Percentiles rank a stretch among this genome's conserved stretches.
These are phyloP conservation scores for Sporisorium sorghi DNA, from an alignment of 1,284 basidiomycete genomes.

Conservation along the genomic window DNA sequence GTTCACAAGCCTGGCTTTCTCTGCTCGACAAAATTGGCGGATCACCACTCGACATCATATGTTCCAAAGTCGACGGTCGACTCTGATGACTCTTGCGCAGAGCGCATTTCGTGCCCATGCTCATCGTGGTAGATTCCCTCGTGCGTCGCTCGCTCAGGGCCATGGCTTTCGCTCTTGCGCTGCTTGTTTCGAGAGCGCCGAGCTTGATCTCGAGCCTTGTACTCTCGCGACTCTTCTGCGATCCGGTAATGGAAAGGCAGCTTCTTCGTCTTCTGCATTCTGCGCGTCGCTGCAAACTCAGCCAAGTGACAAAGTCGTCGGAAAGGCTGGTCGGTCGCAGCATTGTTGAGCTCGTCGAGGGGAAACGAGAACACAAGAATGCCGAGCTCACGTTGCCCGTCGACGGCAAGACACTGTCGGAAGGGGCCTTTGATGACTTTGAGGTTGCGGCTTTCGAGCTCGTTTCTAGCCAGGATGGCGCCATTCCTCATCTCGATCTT, in stretches of 20 bases:
- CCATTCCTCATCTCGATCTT: slow-evolving; percentile 7
- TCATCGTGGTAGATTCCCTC: too few relatives aligned
- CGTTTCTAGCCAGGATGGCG: slow-evolving; percentile 4
- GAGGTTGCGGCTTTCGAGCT: not conserved
- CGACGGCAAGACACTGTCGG: not conserved
- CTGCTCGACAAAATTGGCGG: too few relatives aligned
- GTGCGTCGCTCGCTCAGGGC: too few relatives aligned
- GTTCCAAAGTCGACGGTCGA: not conserved
- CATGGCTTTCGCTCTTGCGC: not conserved
- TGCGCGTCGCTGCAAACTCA: not conserved
- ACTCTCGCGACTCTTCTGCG: not conserved
- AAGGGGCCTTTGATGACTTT: not conserved
- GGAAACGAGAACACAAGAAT: not conserved
- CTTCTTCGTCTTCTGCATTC: not conserved
- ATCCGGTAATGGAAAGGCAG: not conserved
- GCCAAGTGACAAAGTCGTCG: slow-evolving; percentile 9
- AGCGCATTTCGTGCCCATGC: not conserved
- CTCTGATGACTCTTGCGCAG: not conserved
- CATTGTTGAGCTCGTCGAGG: not conserved
- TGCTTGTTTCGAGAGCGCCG: not conserved
- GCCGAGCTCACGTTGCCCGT: not conserved
- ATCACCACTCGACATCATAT: too few relatives aligned
- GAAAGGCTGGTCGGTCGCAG: slow-evolving; percentile 4
- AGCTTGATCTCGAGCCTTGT: not conserved
- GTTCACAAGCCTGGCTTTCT: too few relatives aligned